Conservation (phyloP, 768 basidiomycete species). For the Leccinum olivaceopallidum region DNA sequence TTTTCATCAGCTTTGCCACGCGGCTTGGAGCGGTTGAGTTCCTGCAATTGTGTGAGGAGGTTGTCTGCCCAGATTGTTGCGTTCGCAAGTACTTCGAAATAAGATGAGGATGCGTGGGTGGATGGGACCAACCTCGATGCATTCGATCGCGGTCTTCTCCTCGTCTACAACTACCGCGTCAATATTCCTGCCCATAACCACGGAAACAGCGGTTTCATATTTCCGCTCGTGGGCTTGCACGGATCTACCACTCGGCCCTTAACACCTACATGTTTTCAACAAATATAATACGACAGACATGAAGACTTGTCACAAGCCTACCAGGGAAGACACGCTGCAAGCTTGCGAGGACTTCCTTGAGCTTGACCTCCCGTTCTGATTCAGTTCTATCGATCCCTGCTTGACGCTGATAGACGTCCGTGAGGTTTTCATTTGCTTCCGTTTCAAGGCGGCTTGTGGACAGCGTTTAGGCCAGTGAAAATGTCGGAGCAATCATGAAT, state of each 20-base stretch:
- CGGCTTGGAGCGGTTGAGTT: constrained; percentile 82
- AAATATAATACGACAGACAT: neutral
- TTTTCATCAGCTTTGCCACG: constrained; percentile 83
- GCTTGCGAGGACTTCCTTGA: constrained; percentile 84
- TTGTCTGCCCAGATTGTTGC: constrained; percentile 89
- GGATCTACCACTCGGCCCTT: constrained; percentile 91
- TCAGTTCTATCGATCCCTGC: constrained; percentile 89
- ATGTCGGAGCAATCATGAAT: neutral
- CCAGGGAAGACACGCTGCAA: constrained; percentile 91
- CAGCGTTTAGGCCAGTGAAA: neutral
- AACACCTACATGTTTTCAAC: constrained; percentile 55
- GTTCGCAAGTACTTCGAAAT: constrained; percentile 84
- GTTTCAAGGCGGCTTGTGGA: constrained; percentile 76
- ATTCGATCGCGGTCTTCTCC: constrained; percentile 96
- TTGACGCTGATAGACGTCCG: constrained; percentile 77
- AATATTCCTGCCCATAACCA: constrained; percentile 90
- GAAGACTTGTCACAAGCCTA: constrained; percentile 25
- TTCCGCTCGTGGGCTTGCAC: constrained; percentile 92
- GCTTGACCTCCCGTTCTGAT: constrained; percentile 75
- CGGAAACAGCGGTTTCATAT: constrained; percentile 89
- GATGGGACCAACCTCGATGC: constrained; percentile 73
- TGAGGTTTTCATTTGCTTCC: constrained; percentile 90
- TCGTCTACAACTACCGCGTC: constrained; percentile 97
- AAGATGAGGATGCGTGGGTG: neutral
- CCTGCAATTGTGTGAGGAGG: constrained; percentile 72